Conservation (phyloP, 148 eudicot species). For the Chenopodium suecicum region DNA sequence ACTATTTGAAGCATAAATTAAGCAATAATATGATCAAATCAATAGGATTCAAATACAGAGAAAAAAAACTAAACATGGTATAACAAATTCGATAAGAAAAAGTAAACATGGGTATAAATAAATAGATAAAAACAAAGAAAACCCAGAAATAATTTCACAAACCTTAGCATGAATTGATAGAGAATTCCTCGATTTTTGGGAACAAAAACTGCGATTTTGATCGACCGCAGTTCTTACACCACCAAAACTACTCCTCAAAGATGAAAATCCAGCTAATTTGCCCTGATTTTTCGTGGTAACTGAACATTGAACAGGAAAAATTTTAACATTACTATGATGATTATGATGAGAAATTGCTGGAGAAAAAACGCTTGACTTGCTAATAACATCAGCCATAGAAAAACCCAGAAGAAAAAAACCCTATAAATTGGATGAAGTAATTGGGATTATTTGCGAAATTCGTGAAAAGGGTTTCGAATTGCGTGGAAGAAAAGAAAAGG, state of each 20-base stretch:
- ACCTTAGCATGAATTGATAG: constrained; percentile 41
- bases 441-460: not conserved
- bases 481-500: constrained; percentile 30
- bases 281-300: constrained; percentile 25
- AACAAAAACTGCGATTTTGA: constrained; percentile 16
- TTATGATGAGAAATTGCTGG: constrained; percentile 19
- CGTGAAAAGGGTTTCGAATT: constrained; percentile 24
- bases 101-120: not conserved
- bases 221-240: constrained; percentile 34
- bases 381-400: constrained; percentile 33
- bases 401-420: not conserved
- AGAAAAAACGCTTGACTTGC: constrained; percentile 28
- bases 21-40: not conserved
- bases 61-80: constrained; percentile 1
- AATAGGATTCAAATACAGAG: not conserved
- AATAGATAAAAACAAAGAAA: not conserved
- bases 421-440: constrained; percentile 5
- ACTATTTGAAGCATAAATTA: not conserved
- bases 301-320: constrained; percentile 18
- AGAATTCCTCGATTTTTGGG: constrained; percentile 21
- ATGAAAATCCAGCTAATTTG: constrained; percentile 25
- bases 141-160: constrained; percentile 2
- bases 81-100: no score
- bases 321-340: not conserved
- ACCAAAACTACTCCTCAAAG: constrained; percentile 32